Evolutionary conservation across 495 filamentous ascomycete genomes (phyloP).

Genomic region (Podospora appendiculata): DNA sequence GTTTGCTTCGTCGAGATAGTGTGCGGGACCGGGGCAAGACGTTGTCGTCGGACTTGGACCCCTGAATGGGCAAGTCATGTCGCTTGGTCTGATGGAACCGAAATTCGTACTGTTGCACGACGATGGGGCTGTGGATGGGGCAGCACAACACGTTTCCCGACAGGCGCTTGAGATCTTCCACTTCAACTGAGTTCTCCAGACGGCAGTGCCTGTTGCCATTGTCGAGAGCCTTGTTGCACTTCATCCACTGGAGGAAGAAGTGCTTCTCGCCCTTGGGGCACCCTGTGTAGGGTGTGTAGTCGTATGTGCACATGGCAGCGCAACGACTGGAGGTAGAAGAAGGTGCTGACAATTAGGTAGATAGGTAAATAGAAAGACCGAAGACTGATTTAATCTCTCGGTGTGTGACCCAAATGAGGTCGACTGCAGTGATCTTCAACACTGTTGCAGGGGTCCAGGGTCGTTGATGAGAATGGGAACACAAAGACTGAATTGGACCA

Average conservation of each 20-base stretch:
- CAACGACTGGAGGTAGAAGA: background rate
- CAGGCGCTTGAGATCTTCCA: slow-evolving; percentile 14
- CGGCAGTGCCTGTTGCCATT: slow-evolving; percentile 16
- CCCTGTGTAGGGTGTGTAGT: slow-evolving; percentile 23
- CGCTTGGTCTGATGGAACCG: slow-evolving; percentile 1
- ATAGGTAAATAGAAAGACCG: too few relatives aligned
- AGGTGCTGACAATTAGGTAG: background rate
- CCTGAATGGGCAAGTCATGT: background rate
- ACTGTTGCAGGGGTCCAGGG: too few relatives aligned
- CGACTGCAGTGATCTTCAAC: too few relatives aligned
- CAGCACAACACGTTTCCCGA: slow-evolving; percentile 20
- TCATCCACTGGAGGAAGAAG: slow-evolving; percentile 26
- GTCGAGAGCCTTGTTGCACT: slow-evolving; percentile 18
- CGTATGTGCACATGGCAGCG: slow-evolving; percentile 21
- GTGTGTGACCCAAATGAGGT: too few relatives aligned
- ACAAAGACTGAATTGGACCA: too few relatives aligned
- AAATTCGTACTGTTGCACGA: slow-evolving; percentile 18
- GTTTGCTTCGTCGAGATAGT: background rate
- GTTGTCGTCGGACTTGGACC: background rate
- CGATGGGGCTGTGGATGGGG: slow-evolving; percentile 20
- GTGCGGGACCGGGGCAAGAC: background rate
- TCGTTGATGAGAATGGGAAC: too few relatives aligned
- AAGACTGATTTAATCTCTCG: too few relatives aligned
- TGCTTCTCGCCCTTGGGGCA: slow-evolving; percentile 17
- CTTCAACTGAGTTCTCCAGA: slow-evolving; percentile 10